Evolutionary conservation across 148 eudicot species (phyloP).

Genomic region (Fagopyrum tataricum): DNA sequence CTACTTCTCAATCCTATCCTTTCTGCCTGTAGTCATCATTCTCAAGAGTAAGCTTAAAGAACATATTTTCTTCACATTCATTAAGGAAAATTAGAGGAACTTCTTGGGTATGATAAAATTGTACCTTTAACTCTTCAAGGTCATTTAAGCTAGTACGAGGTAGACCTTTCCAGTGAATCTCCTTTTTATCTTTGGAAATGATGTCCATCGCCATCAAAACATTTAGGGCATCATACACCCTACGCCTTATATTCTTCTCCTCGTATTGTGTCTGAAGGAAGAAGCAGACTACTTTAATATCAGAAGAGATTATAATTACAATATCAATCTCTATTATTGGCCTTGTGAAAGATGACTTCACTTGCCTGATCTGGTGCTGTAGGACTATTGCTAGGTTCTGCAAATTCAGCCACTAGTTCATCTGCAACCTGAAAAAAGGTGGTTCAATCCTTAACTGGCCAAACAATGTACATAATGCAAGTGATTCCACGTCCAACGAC

Average conservation of each 20-base stretch:
- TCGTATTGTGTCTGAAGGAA: constrained; percentile 65
- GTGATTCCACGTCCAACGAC: neutral
- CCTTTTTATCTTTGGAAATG: constrained; percentile 86
- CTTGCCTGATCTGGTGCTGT: constrained; percentile 57
- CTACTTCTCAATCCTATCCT: constrained; percentile 50
- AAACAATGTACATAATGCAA: neutral
- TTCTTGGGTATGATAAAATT: constrained; percentile 1
- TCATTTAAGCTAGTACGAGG: constrained; percentile 76
- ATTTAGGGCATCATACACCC: constrained; percentile 93
- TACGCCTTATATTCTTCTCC: constrained; percentile 88
- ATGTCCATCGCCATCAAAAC: constrained; percentile 98
- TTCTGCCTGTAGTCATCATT: constrained; percentile 44
- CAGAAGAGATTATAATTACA: neutral
- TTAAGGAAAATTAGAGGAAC: neutral
- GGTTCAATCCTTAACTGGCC: neutral
- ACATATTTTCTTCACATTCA: neutral
- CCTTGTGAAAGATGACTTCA: neutral
- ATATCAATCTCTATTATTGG: neutral
- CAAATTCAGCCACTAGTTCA: constrained; percentile 91
- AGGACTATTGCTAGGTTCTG: constrained; percentile 47
- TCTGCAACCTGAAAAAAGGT: constrained; percentile 70
- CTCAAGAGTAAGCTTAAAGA: neutral
- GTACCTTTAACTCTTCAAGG: constrained; percentile 82
- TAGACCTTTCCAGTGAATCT: constrained; percentile 92
- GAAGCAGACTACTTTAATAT: neutral